Evolutionary conservation across 345 rosid genomes (phyloP).

Genomic region (Eutrema japonicum): DNA sequence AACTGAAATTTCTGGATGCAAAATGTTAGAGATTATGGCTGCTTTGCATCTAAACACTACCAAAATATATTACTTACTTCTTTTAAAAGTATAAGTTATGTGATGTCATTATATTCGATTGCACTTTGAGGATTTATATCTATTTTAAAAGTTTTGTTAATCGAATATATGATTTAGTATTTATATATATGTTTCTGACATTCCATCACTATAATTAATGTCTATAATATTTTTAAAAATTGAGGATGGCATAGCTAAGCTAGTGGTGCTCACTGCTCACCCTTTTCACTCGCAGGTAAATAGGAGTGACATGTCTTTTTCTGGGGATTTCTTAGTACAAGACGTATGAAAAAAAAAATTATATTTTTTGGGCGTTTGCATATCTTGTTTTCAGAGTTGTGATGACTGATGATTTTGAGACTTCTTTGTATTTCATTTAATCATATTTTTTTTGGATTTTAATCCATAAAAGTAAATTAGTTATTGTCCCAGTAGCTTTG

Average conservation of each 20-base stretch:
- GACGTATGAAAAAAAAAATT: background rate
- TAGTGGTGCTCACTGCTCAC: conserved; percentile 12
- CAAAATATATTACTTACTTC: background rate
- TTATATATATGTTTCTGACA: conserved; percentile 1
- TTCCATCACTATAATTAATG: conserved; percentile 2
- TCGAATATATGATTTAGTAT: background rate
- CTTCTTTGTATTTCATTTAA: background rate
- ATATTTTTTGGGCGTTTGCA: background rate
- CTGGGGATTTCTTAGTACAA: background rate
- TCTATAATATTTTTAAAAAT: background rate
- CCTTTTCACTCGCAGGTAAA: background rate
- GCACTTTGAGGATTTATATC: background rate
- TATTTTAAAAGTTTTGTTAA: background rate
- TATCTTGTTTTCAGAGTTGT: conserved; percentile 23
- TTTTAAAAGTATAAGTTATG: background rate
- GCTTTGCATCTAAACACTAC: background rate
- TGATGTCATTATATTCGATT: background rate
- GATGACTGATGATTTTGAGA: background rate
- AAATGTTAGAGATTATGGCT: background rate
- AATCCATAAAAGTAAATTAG: background rate
- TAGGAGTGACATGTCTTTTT: background rate
- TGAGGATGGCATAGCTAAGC: background rate
- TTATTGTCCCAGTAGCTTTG: background rate
- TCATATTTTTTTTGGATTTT: background rate
- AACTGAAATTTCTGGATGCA: background rate